phyloP scores from a whole-genome alignment of 495 filamentous ascomycete genomes.

The Daldinia grandis region DNA sequence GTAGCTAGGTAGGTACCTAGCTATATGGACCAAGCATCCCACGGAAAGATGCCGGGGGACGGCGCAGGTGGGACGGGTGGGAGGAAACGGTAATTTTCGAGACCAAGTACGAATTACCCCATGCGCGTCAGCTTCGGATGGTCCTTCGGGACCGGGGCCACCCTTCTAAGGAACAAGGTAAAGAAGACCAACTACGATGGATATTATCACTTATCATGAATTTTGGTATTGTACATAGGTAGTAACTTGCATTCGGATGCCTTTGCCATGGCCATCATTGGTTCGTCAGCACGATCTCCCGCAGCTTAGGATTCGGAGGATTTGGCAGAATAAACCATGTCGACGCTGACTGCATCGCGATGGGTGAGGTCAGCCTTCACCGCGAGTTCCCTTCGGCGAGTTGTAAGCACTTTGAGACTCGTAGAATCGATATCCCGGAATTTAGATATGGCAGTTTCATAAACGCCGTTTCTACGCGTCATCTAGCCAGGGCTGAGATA shows the following conservation, averaged over 20 bases:
- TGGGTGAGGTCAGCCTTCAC: neutral
- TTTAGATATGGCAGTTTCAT: neutral
- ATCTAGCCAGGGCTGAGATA: neutral
- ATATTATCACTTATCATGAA: neutral
- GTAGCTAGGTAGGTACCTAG: too few relatives aligned
- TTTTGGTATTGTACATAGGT: neutral
- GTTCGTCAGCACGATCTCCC: neutral
- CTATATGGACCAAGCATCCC: neutral
- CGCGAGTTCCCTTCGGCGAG: neutral
- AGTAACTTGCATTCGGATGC: neutral
- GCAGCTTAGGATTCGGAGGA: neutral
- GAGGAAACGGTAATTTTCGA: neutral
- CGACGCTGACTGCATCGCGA: neutral
- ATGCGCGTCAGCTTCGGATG: neutral
- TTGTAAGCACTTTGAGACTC: neutral
- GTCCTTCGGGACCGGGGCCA: neutral
- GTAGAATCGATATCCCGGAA: neutral
- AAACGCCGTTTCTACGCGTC: neutral
- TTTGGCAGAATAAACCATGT: neutral
- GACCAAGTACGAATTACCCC: neutral
- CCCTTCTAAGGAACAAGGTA: neutral
- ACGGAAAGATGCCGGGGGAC: neutral
- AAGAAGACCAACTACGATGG: neutral
- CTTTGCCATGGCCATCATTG: neutral
- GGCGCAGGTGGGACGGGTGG: neutral